These are phyloP conservation scores for Sclerotiophoma versabilis DNA, from an alignment of 2,329 filamentous ascomycete species.

Conservation along the genomic window DNA sequence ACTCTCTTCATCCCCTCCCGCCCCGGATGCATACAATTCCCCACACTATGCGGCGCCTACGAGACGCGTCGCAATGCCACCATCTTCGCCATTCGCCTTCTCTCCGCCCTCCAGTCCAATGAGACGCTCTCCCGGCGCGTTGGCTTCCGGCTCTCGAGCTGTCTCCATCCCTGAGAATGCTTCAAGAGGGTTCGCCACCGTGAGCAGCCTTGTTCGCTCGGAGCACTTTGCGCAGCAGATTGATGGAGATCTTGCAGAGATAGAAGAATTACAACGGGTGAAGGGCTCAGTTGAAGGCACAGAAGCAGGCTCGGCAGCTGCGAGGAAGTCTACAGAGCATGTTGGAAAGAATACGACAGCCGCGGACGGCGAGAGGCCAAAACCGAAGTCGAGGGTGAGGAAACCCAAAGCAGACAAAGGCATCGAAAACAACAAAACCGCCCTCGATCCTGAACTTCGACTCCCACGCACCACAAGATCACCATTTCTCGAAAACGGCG, in stretches of 20 bases:
- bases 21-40: slow-evolving; percentile 22
- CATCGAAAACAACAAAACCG: slow-evolving; percentile 5
- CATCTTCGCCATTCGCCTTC: slow-evolving; percentile 31
- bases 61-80: slow-evolving; percentile 40
- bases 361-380: slow-evolving; percentile 23
- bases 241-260: slow-evolving; percentile 17
- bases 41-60: slow-evolving; percentile 25
- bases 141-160: slow-evolving; percentile 36
- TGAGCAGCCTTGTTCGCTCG: slow-evolving; percentile 41
- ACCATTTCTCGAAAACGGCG: slow-evolving; percentile 27
- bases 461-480: slow-evolving; percentile 29
- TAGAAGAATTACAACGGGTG: slow-evolving; percentile 12
- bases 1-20: slow-evolving; percentile 45
- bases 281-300: neutral
- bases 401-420: slow-evolving; percentile 34
- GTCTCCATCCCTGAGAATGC: slow-evolving; percentile 34
- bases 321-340: slow-evolving; percentile 30
- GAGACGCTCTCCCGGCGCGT: slow-evolving; percentile 31
- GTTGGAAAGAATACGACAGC: slow-evolving; percentile 18
- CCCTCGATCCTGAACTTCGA: slow-evolving; percentile 24
- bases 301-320: neutral
- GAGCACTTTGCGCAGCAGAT: slow-evolving; percentile 34
- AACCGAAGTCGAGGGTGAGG: slow-evolving; percentile 34
- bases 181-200: slow-evolving; percentile 44
- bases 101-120: slow-evolving; percentile 31